Base-by-base conservation (phyloP, 1,139 yeast species). In the Sugiyamaella sp. region DNA sequence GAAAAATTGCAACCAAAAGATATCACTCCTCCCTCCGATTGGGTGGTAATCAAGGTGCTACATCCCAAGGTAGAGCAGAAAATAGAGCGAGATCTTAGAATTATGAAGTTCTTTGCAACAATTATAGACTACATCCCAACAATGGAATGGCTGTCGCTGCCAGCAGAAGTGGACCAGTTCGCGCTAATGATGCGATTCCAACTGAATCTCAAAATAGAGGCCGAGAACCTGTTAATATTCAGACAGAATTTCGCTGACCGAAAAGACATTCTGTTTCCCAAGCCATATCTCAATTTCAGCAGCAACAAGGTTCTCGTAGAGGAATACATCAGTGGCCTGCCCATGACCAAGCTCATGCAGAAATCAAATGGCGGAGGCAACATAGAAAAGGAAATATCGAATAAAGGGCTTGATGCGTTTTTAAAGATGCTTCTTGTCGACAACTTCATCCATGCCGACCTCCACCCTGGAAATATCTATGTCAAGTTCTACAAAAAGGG, bases 131-230 rank as follows among this genome's bases (percentile, higher is more conserved):
- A 70, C 16, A 75, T 91, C 1, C 99, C 99, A 1, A 89, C 96
- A 0, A 89, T 93, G 96, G 97, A 93, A 69, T 93, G 99, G 99
- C 75, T 93, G 5, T 89, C 97, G 4, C 74, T 93, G 49, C 99
- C 98, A 0, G 95, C 86, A 58, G 99, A 95, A 69, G 98, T 93
- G 1, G 88, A 84, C 41, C 95, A 90, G 64, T 93, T 93, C 69
- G 79, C 89, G 1, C 75, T 83, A 0, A 79, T 95, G 73, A 93
- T 93, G 98, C 81, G 84, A 49, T 71, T 89, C 51, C 99, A 93
- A 69, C 73, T 95, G 56, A 99, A 93, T 69, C 73, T 93, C 55
- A 76, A 98, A 61, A 89, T 93, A 35, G 99, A 93, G 68, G 95
- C 95, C 0, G 74, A 85, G 60, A 93, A 93, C 66, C 74, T 93